Evolutionary conservation across 176 grass and related monocot species (phyloP).

Genomic region (Carex pumila): DNA sequence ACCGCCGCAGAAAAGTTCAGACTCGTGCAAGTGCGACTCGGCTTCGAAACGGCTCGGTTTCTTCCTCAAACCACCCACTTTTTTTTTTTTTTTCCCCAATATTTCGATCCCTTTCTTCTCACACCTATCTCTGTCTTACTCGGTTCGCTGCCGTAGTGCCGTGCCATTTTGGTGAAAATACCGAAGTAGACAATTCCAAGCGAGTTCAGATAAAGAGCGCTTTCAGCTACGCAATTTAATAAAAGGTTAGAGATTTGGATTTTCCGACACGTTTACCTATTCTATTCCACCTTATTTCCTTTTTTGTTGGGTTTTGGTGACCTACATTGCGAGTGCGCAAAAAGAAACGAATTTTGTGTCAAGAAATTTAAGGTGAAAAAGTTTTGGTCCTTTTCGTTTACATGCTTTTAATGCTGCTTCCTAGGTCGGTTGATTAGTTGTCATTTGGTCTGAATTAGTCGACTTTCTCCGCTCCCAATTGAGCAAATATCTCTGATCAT

Average conservation of each 20-base stretch:
- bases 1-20: background rate
- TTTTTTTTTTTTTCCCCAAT: background rate
- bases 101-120: background rate
- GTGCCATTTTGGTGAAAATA: background rate
- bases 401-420: background rate
- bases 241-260: background rate
- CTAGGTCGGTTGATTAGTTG: background rate
- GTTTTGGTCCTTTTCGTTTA: background rate
- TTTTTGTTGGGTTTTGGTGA: conserved; percentile 11
- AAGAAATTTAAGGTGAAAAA: background rate
- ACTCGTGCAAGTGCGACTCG: background rate
- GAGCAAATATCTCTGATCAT: background rate
- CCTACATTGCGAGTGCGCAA: background rate
- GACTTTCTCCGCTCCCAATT: background rate
- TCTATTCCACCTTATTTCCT: background rate
- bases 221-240: conserved; percentile 2
- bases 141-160: background rate
- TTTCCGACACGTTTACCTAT: background rate
- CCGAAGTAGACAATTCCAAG: background rate
- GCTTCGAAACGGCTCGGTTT: background rate
- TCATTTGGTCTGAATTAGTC: conserved; percentile 6
- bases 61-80: background rate
- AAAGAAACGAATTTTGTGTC: background rate
- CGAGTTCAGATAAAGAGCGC: background rate
- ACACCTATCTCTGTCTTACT: background rate